Evolutionary conservation across 371 early-diverging fungal species (phyloP), one percentile per base, ranked within the genome.

Genomic region (Mortierella sp.): DNA sequence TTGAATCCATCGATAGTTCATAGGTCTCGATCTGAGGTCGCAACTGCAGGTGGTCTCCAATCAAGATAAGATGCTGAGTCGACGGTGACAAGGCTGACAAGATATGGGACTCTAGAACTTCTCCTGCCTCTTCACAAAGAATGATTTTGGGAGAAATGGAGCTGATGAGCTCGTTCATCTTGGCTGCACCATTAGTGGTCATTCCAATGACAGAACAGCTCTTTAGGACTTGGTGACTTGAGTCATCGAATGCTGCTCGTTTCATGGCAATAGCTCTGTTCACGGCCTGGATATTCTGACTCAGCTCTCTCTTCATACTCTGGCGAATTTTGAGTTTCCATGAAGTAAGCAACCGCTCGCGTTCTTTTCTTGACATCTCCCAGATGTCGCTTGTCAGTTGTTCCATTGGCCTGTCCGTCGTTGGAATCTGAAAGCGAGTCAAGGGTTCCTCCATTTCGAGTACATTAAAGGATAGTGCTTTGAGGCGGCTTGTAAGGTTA

Each of bases 101-200:
- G n/a, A 88, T 85, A 70, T 91, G 90, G 0, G 89, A 81, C 72
- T 92, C 92, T 45, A 92, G 67, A 71, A 90, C 88, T 79, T 92
- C 91, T 14, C 90, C 92, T 0, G 91, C 91, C 82, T 92, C 92
- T 79, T 92, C 92, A 15, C 87, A 86, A 5, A 88, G 80, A 80
- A 88, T 83, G 12, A 88, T 60, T 18, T 70, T 68, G 1, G 88
- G 86, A 15, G 66, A 64, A 29, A 88, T 81, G 18, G 74, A n/a
- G n/a, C 50, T 50, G 14, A 86, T 56, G 6, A 88, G 63, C 68
- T 81, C 81, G 21, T 88, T 85, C 48, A 48, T 48, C 62, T 75
- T 75, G 14, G 85, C 84, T 11, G 82, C 83, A 23, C 83, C 84
- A 25, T 66, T 75, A 18, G 84, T 84, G 0, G 84, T 85, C 51